Evolutionary conservation across 352 stramenopile species (phyloP).

Genomic region (Phytophthora hybrid): DNA sequence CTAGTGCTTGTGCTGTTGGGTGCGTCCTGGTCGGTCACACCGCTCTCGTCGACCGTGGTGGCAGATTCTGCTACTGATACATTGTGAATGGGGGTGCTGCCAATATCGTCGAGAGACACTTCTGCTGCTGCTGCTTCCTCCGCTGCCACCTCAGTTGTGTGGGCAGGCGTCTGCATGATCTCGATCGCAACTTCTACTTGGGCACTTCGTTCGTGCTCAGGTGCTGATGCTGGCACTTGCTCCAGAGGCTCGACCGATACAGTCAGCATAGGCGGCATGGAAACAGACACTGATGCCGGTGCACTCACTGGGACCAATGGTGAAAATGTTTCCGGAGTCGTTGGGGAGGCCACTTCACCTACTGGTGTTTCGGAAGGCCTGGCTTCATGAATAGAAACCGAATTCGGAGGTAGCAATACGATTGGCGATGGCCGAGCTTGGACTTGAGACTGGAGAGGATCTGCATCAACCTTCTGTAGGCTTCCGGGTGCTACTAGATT

Average conservation of each 20-base stretch:
- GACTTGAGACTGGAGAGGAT: constrained; percentile 16
- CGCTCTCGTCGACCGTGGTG: constrained; percentile 27
- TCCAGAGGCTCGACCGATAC: constrained; percentile 28
- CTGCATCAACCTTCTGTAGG: constrained; percentile 27
- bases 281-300: constrained; percentile 19
- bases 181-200: constrained; percentile 49
- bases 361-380: constrained; percentile 32
- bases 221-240: constrained; percentile 3
- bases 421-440: constrained; percentile 46
- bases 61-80: constrained; percentile 50
- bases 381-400: constrained; percentile 22
- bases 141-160: constrained; percentile 21
- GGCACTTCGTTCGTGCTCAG: constrained; percentile 42
- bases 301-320: constrained; percentile 24
- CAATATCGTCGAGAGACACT: constrained; percentile 48
- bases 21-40: constrained; percentile 33
- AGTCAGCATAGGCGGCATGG: constrained; percentile 28
- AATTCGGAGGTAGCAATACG: constrained; percentile 45
- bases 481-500: constrained; percentile 27
- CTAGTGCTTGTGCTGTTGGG: constrained; percentile 44
- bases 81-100: constrained; percentile 57
- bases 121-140: constrained; percentile 31
- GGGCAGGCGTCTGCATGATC: constrained; percentile 43
- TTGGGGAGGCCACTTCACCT: constrained; percentile 20
- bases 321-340: constrained; percentile 13